Base-by-base conservation (phyloP, 805 yeast species). In the Lachancea sp. region DNA sequence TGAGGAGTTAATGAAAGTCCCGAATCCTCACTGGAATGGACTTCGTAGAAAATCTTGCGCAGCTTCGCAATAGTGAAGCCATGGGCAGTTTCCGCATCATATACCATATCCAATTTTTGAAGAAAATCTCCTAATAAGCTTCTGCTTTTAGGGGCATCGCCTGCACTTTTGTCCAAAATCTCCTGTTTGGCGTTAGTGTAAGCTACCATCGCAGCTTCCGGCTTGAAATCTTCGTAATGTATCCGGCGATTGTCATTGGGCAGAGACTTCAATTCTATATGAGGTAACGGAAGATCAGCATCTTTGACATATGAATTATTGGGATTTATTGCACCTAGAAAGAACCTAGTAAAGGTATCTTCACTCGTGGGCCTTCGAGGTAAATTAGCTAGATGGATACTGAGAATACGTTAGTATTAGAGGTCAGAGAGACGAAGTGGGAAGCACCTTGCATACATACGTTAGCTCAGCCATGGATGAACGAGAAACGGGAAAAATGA, bases 281-380 rank as follows among this genome's bases (percentile, higher is more conserved):
- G 25, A 5, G 55, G 54, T 13, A 50, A 33, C 9, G 50, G 46
- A 8, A 45, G 26, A 9, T 40, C 40, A 7, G 41, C 29, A 18
- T 46, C 38, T 32, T 23, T 24, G 11, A 34, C 51, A 40, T 42
- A 57, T 26, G 29, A 29, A 31, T 54, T 55, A 8, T 34, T 19
- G 12, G 46, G 44, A 31, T 54, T 49, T 6, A 55, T 48, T 12
- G 40, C 29, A 18, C 40, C 41, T n/a, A 56, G 29, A 11, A 56
- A 38, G 4, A 43, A 5, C 22, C 51, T 47, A 8, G 39, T 48
- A 40, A 45, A 55, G 21, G 46, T 42, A 11, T 41, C 44, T 24
- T 41, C 47, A 23, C 52, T 48, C 19, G 45, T 41, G n/a, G 61
- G 61, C 21, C 60, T 45, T 8, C 40, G 40, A 7, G 61, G 60